phyloP scores from a whole-genome alignment of 306 rosid genomes.

The Medicago truncatula region MtrunA17r5.0-ANR NC_053049.1:16234501-16235000 shows the following conservation, averaged over 20 bases:
- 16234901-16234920: not conserved
- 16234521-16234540: not conserved
- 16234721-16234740: constrained; percentile 14
- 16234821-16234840: not conserved
- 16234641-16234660: not conserved
- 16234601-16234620: not conserved
- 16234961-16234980: too few species aligned
- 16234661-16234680: not conserved
- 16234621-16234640: not conserved
- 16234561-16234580: not conserved
- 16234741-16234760: constrained; percentile 31
- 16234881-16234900: not conserved
- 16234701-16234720: not conserved
- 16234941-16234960: too few species aligned
- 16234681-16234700: not conserved
- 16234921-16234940: not conserved
- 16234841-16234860: not conserved
- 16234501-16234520: not conserved
- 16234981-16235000: too few species aligned
- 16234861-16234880: not conserved
- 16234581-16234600: not conserved
- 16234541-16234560: not conserved
- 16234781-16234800: constrained; percentile 7
- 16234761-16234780: constrained; percentile 11
- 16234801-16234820: not conserved